Percentiles rank a stretch among this genome's conserved stretches.
Conservation (phyloP, 768 basidiomycete species). For the Tylopilus rubrobrunneus region DNA sequence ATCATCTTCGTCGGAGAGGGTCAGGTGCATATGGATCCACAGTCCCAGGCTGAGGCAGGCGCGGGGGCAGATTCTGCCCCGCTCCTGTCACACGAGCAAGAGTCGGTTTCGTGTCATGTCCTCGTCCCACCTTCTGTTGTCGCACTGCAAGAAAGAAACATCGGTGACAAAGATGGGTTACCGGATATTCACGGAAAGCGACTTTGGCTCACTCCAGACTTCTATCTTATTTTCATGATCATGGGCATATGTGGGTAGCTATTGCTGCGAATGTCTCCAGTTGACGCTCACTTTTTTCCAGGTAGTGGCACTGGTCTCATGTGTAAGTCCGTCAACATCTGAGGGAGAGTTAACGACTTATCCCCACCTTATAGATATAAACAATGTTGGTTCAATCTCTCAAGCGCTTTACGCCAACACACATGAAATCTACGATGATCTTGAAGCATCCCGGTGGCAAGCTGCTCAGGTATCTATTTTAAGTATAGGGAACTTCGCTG, state of each 20-base stretch:
- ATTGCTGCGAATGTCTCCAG: not conserved
- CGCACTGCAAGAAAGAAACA: slow-evolving; percentile 19
- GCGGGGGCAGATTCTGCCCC: slow-evolving; percentile 21
- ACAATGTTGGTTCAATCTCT: slow-evolving; percentile 80
- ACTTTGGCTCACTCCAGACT: slow-evolving; percentile 52
- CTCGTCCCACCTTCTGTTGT: slow-evolving; percentile 14
- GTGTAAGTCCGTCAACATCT: slow-evolving; percentile 43
- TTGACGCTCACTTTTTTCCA: slow-evolving; percentile 21
- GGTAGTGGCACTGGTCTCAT: slow-evolving; percentile 75
- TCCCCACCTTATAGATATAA: slow-evolving; percentile 53
- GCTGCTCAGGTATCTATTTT: slow-evolving; percentile 80
- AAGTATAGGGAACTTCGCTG: slow-evolving; percentile 76
- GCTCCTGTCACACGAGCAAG: slow-evolving; percentile 19
- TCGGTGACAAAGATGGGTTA: slow-evolving; percentile 22
- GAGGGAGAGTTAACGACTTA: not conserved
- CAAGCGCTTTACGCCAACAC: slow-evolving; percentile 63
- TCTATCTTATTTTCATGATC: slow-evolving; percentile 59
- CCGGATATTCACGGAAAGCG: slow-evolving; percentile 54
- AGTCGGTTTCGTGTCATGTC: slow-evolving; percentile 21
- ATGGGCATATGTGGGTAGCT: slow-evolving; percentile 50
- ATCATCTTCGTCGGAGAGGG: slow-evolving; percentile 24
- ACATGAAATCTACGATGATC: slow-evolving; percentile 60
- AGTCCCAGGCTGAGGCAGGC: slow-evolving; percentile 13
- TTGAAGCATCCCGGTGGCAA: slow-evolving; percentile 70
- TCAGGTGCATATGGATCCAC: slow-evolving; percentile 8